A percentile compares a stretch with the other conserved stretches of the same genome.
Evolutionary conservation across 139 green algal species (phyloP).

Genomic region (Gonium pectorale): DNA sequence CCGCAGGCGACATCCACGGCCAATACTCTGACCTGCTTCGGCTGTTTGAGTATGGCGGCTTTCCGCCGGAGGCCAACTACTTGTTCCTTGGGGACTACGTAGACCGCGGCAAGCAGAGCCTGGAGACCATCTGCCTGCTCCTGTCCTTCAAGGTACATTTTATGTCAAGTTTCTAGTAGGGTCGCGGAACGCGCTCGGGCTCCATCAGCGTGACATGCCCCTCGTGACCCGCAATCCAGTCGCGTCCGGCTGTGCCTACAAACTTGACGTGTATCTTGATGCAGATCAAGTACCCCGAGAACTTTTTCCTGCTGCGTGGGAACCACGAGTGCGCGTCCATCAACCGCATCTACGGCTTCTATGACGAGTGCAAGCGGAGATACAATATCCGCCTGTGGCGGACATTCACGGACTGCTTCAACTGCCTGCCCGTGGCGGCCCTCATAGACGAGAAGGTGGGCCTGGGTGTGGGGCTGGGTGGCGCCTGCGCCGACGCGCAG

Average conservation of each 20-base stretch:
- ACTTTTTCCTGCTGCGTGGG: constrained; percentile 99
- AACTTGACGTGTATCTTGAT: background rate
- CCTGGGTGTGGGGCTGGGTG: too few relatives aligned
- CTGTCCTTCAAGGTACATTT: constrained; percentile 95
- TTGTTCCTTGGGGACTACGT: constrained; percentile 99
- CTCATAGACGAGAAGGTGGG: constrained; percentile 98
- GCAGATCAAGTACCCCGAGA: constrained; percentile 99
- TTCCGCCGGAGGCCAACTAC: constrained; percentile 99
- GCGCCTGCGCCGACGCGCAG: too few relatives aligned
- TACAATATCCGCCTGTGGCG: constrained; percentile 99
- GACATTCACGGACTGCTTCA: constrained; percentile 99
- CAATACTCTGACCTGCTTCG: constrained; percentile 98
- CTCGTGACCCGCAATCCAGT: too few relatives aligned
- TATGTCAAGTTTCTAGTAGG: constrained; percentile 14
- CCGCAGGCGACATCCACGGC: constrained; percentile 96
- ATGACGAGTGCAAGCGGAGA: constrained; percentile 99
- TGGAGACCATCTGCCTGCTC: constrained; percentile 99
- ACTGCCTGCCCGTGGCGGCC: constrained; percentile 97
- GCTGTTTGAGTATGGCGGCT: constrained; percentile 99
- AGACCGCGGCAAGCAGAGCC: constrained; percentile 97
- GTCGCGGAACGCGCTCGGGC: too few relatives aligned
- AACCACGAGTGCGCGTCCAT: constrained; percentile 95
- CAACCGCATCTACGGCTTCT: constrained; percentile 99
- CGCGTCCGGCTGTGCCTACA: too few relatives aligned
- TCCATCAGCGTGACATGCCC: too few relatives aligned